These are phyloP conservation scores for Saccharomycopsis oosterbeekiorum DNA, from an alignment of 805 yeast genomes.

Conservation along the genomic window DNA sequence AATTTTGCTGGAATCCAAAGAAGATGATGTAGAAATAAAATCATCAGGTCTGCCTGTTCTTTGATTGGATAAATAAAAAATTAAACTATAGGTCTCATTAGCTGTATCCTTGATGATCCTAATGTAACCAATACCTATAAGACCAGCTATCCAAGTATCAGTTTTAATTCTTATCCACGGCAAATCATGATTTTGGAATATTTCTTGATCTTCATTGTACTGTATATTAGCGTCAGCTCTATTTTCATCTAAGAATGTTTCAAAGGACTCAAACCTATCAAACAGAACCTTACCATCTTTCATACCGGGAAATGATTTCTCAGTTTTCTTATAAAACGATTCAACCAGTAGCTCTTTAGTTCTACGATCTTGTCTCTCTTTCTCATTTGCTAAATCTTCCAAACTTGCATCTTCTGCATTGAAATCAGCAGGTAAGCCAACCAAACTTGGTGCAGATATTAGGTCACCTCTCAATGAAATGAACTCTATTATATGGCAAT, in stretches of 20 bases:
- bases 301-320: background rate
- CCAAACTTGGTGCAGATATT: constrained; percentile 44
- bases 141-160: background rate
- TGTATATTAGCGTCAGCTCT: background rate
- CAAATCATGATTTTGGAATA: background rate
- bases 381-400: background rate
- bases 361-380: background rate
- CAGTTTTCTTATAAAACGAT: background rate
- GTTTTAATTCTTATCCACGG: background rate
- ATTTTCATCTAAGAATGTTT: constrained; percentile 1
- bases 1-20: background rate
- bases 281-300: background rate
- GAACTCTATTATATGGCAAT: constrained; percentile 71
- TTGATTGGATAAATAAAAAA: background rate
- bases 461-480: constrained; percentile 52
- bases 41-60: background rate
- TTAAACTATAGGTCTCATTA: background rate
- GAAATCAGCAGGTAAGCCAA: constrained; percentile 22
- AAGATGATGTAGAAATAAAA: background rate
- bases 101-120: background rate
- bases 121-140: background rate
- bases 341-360: background rate
- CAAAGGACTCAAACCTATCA: constrained; percentile 6
- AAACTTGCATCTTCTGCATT: background rate
- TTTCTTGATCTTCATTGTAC: background rate